Percentiles rank a stretch among this genome's conserved stretches.
Conservation (phyloP, 768 basidiomycete species). For the Suillus americanus region DNA sequence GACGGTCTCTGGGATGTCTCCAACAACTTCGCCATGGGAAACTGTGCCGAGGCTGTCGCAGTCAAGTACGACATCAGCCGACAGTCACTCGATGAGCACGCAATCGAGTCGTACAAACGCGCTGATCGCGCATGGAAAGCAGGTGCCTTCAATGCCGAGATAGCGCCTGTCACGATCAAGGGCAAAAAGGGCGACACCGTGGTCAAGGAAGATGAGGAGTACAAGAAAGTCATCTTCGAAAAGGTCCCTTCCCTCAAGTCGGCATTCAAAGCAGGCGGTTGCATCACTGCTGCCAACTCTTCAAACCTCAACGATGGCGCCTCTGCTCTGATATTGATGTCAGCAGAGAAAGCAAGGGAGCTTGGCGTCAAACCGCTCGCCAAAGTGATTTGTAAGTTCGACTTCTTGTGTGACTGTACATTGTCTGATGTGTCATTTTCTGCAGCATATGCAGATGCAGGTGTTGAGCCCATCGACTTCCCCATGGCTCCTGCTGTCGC, state of each 20-base stretch:
- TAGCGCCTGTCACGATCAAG: constrained; percentile 87
- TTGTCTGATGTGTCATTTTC: not conserved
- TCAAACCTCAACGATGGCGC: constrained; percentile 95
- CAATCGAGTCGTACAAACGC: constrained; percentile 93
- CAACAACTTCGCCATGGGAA: constrained; percentile 98
- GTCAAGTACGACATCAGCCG: constrained; percentile 81
- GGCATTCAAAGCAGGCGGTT: constrained; percentile 86
- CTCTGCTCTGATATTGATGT: constrained; percentile 92
- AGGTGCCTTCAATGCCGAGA: constrained; percentile 83
- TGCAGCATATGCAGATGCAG: constrained; percentile 93
- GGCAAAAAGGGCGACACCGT: constrained; percentile 92
- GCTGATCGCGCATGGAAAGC: constrained; percentile 90
- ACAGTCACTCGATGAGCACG: constrained; percentile 86
- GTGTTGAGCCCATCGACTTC: constrained; percentile 97
- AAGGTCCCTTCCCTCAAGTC: constrained; percentile 89
- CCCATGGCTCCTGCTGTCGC: constrained; percentile 92
- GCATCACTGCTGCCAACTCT: constrained; percentile 96
- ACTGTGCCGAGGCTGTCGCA: constrained; percentile 88
- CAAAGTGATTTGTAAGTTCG: constrained; percentile 81
- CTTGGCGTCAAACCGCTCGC: constrained; percentile 90
- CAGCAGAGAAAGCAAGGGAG: constrained; percentile 88
- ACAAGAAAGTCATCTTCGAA: constrained; percentile 94
- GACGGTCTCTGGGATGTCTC: constrained; percentile 98
- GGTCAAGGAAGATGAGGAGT: constrained; percentile 95
- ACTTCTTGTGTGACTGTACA: not conserved